phyloP scores from a whole-genome alignment of 1,284 basidiomycete genomes.

The Tremellales sp. region DNA sequence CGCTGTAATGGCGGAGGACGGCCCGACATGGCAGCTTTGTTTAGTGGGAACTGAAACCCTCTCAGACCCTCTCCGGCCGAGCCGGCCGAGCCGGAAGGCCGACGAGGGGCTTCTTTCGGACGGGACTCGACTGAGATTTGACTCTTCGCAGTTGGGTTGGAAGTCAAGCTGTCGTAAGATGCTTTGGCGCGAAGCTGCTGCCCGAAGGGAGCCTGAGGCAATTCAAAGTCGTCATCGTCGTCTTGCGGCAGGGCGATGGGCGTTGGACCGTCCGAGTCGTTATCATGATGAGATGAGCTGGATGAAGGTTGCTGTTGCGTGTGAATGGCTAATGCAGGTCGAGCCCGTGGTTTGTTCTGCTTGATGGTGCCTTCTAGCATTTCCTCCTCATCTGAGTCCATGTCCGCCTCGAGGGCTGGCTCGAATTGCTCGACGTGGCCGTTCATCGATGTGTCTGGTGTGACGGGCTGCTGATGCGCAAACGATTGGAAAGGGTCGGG shows the following conservation, averaged over 20 bases:
- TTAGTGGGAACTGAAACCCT: constrained; percentile 44
- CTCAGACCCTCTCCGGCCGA: constrained; percentile 35
- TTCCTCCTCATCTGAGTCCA: constrained; percentile 2
- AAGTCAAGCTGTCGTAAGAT: constrained; percentile 29
- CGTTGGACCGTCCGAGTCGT: background rate
- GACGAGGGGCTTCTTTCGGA: constrained; percentile 12
- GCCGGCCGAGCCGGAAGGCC: constrained; percentile 29
- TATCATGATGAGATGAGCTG: background rate
- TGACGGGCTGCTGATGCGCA: constrained; percentile 30
- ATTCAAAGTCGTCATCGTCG: background rate
- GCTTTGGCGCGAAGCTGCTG: constrained; percentile 14
- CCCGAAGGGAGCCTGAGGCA: background rate
- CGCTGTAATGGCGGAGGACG: constrained; percentile 17
- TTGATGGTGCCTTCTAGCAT: background rate
- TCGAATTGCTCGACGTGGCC: constrained; percentile 21
- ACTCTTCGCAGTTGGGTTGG: constrained; percentile 23
- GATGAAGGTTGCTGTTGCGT: background rate
- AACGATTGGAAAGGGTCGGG: constrained; percentile 45
- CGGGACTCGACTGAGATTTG: constrained; percentile 16
- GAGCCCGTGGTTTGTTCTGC: background rate
- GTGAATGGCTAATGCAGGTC: background rate
- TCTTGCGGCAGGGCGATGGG: background rate
- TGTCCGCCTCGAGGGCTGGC: constrained; percentile 7
- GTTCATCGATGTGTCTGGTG: constrained; percentile 21
- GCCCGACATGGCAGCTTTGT: constrained; percentile 9